Evolutionary conservation across 306 rosid genomes (phyloP).

Genomic region (Prunus salicina): DNA sequence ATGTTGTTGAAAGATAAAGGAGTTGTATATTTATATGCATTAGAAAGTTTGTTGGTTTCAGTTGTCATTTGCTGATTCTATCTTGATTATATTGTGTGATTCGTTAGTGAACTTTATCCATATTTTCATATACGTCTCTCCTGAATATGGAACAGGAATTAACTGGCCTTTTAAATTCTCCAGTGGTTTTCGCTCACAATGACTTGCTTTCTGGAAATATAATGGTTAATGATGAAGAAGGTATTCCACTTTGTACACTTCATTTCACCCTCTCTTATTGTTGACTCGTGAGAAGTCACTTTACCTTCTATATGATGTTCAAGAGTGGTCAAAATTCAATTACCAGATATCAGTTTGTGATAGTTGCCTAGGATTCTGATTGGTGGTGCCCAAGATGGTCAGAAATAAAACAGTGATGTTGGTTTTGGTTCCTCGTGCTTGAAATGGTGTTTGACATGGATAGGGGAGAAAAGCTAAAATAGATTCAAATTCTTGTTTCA

Average conservation of each 20-base stretch:
- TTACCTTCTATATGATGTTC: neutral
- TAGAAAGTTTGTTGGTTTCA: neutral
- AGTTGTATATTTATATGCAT: slow-evolving; percentile 1
- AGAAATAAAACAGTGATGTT: neutral
- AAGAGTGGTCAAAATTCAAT: slow-evolving; percentile 2
- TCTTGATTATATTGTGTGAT: neutral
- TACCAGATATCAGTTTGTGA: neutral
- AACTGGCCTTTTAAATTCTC: slow-evolving; percentile 62
- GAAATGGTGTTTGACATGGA: neutral
- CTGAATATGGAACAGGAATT: slow-evolving; percentile 65
- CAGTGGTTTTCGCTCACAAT: slow-evolving; percentile 82
- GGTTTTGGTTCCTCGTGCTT: neutral
- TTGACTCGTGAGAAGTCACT: neutral
- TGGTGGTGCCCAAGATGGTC: neutral
- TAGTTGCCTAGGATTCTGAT: neutral
- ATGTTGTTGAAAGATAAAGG: slow-evolving; percentile 12
- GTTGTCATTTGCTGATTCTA: neutral
- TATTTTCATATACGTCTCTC: slow-evolving; percentile 22
- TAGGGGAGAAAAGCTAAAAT: neutral
- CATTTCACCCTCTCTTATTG: slow-evolving; percentile 10
- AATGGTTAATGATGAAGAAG: slow-evolving; percentile 84
- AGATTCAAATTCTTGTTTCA: neutral
- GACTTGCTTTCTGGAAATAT: slow-evolving; percentile 94
- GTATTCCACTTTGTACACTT: slow-evolving; percentile 36
- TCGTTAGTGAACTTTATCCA: neutral